Percentiles rank a stretch among this genome's conserved stretches.
These are phyloP conservation scores for Albugo candida DNA, from an alignment of 352 stramenopile species.

Conservation along the genomic window DNA sequence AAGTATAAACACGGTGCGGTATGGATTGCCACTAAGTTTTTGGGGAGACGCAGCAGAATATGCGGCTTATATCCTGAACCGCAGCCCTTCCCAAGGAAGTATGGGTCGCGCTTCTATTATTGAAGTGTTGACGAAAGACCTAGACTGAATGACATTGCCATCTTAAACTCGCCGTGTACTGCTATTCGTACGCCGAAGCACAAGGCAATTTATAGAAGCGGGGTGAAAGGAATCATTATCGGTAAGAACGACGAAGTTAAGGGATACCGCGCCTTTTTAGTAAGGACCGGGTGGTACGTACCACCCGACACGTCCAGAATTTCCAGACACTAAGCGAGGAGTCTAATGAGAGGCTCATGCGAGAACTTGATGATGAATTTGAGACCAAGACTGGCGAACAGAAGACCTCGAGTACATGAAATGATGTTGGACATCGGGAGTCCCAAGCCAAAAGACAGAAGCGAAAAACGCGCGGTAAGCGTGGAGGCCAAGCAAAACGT, in stretches of 20 bases:
- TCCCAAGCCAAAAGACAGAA: no score
- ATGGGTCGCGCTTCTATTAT: neutral
- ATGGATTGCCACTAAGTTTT: neutral
- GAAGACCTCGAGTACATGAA: no score
- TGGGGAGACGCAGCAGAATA: neutral
- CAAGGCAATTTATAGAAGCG: no score
- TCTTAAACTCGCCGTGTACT: no score
- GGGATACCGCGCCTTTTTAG: conserved; percentile 6
- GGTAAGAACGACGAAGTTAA: conserved; percentile 11
- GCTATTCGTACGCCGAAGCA: no score
- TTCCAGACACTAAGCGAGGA: conserved; percentile 5
- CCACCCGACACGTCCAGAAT: conserved; percentile 5
- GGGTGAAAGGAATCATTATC: conserved; percentile 3
- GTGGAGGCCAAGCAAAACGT: no score
- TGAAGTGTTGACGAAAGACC: neutral
- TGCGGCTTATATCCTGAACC: neutral
- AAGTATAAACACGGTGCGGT: neutral
- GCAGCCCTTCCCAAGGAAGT: neutral
- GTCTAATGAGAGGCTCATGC: conserved; percentile 4
- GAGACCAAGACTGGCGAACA: no score
- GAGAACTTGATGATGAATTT: neutral
- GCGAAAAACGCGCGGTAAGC: no score
- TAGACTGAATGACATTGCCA: no score
- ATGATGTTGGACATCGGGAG: no score
- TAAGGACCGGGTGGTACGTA: conserved; percentile 3